A percentile compares a stretch with the other conserved stretches of the same genome.
These are phyloP conservation scores for Leccinum solheimii DNA, from an alignment of 1,284 basidiomycete genomes.

Conservation along the genomic window DNA sequence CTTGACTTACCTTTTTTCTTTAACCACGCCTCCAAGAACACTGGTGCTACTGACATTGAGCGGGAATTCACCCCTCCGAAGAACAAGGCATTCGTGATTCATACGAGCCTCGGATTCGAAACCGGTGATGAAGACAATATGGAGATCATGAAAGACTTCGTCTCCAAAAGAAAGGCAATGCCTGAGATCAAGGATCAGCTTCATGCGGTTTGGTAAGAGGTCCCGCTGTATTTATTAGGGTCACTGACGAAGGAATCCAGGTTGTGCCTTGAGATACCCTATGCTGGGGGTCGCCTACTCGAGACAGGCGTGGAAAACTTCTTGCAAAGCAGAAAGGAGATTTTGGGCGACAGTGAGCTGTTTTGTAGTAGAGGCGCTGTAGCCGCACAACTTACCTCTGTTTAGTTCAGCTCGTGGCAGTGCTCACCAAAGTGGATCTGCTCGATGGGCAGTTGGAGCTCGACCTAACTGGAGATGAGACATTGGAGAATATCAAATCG, in stretches of 20 bases:
- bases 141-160: slow-evolving; percentile 2
- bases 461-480: neutral
- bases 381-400: neutral
- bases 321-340: slow-evolving; percentile 5
- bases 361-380: neutral
- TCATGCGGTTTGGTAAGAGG: slow-evolving; percentile 18
- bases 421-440: neutral
- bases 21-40: slow-evolving; percentile 1
- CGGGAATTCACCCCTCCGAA: slow-evolving; percentile 8
- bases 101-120: slow-evolving; percentile 23
- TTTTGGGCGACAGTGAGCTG: slow-evolving; percentile 11
- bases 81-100: slow-evolving; percentile 18
- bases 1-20: neutral
- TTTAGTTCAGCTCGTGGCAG: neutral
- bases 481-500: neutral
- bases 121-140: slow-evolving; percentile 14
- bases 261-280: slow-evolving; percentile 18
- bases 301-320: slow-evolving; percentile 18
- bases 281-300: slow-evolving; percentile 16
- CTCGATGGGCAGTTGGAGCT: neutral
- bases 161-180: slow-evolving; percentile 4
- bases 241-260: slow-evolving; percentile 1
- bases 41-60: slow-evolving; percentile 11
- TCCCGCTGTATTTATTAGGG: neutral
- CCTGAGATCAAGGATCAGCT: slow-evolving; percentile 10